phyloP scores from a whole-genome alignment of 2,329 filamentous ascomycete genomes.

The Clarireedia paspali region DNA sequence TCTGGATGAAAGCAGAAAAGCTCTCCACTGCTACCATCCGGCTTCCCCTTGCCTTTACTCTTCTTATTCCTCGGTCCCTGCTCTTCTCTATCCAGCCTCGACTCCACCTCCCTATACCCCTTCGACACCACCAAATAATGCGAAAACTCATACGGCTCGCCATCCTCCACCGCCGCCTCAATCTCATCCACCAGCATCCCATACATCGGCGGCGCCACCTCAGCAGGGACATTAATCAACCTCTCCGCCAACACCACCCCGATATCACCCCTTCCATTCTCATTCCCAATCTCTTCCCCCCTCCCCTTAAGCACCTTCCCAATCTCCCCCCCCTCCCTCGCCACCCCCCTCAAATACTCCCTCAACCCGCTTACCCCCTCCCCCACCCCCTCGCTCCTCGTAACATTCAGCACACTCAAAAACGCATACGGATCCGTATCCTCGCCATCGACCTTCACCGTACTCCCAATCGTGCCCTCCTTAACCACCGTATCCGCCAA shows the following conservation, averaged over 20 bases:
- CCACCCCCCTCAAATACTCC: constrained; percentile 58
- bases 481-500: constrained; percentile 80
- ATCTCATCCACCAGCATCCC: constrained; percentile 90
- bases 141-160: constrained; percentile 86
- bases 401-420: constrained; percentile 75
- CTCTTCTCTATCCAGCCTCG: constrained; percentile 63
- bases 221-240: constrained; percentile 92
- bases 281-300: not conserved
- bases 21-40: constrained; percentile 43
- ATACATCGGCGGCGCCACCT: constrained; percentile 91
- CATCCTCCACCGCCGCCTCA: constrained; percentile 76
- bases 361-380: constrained; percentile 61
- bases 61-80: constrained; percentile 46
- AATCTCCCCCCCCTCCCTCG: constrained; percentile 32
- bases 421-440: constrained; percentile 90
- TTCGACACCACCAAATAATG: constrained; percentile 91
- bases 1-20: constrained; percentile 92
- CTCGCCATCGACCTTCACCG: constrained; percentile 94
- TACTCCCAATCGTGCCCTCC: constrained; percentile 83
- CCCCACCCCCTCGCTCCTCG: constrained; percentile 51
- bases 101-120: constrained; percentile 84
- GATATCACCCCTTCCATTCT: constrained; percentile 31
- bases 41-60: constrained; percentile 53
- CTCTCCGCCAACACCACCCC: constrained; percentile 88
- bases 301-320: not conserved